Percentiles rank a stretch among this genome's conserved stretches.
Evolutionary conservation across 805 yeast genomes (phyloP).

Genomic region (Tetrapisispora taiwanensis): DNA sequence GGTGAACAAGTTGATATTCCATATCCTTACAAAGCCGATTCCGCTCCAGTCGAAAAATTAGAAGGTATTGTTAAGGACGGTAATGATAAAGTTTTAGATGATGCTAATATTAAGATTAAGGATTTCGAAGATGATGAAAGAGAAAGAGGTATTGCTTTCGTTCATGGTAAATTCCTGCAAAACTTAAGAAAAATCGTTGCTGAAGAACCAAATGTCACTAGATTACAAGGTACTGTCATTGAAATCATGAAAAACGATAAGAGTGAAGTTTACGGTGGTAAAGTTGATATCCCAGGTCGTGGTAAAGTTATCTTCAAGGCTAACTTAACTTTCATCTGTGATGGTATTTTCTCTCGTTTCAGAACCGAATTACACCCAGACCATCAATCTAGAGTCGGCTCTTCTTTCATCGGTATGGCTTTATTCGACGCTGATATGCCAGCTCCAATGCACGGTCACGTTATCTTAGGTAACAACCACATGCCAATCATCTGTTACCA

Average conservation of each 20-base stretch:
- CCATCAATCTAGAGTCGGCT: conserved; percentile 57
- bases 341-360: conserved; percentile 90
- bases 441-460: conserved; percentile 74
- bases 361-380: conserved; percentile 59
- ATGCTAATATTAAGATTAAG: conserved; percentile 36
- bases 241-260: conserved; percentile 46
- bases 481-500: conserved; percentile 87
- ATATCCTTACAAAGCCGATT: conserved; percentile 57
- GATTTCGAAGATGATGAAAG: conserved; percentile 52
- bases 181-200: conserved; percentile 66
- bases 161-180: conserved; percentile 79
- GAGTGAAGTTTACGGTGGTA: conserved; percentile 66
- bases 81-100: conserved; percentile 46
- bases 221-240: conserved; percentile 76
- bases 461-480: conserved; percentile 64
- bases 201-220: conserved; percentile 61
- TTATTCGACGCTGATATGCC: conserved; percentile 71
- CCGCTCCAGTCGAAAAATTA: conserved; percentile 39
- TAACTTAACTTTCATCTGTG: conserved; percentile 68
- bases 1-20: conserved; percentile 49
- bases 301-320: conserved; percentile 40
- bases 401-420: conserved; percentile 81
- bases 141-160: conserved; percentile 74
- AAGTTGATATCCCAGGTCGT: conserved; percentile 40
- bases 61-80: conserved; percentile 47